phyloP scores from a whole-genome alignment of 1,139 yeast species.

The Lizanozyma gosingica region DNA sequence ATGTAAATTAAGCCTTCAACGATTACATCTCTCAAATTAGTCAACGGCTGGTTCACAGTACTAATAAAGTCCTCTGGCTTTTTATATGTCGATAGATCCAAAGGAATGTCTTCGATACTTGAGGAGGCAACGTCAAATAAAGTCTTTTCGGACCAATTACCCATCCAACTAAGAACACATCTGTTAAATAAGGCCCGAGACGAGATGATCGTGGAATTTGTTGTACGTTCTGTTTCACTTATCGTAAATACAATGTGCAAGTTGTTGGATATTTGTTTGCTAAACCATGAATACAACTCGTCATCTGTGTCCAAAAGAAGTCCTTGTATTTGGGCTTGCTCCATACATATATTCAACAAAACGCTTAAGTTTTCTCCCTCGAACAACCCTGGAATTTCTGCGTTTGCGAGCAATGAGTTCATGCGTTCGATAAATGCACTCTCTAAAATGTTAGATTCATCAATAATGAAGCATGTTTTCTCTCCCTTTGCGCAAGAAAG shows the following conservation, averaged over 20 bases:
- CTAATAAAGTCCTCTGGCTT: slow-evolving; percentile 19
- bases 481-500: slow-evolving; percentile 44
- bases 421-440: slow-evolving; percentile 81
- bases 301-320: slow-evolving; percentile 58
- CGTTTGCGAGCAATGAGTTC: slow-evolving; percentile 86
- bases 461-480: slow-evolving; percentile 63
- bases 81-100: slow-evolving; percentile 37
- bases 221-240: slow-evolving; percentile 40
- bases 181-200: slow-evolving; percentile 91
- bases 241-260: slow-evolving; percentile 80
- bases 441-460: slow-evolving; percentile 71
- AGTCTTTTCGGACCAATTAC: slow-evolving; percentile 60
- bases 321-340: slow-evolving; percentile 54
- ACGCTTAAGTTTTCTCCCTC: slow-evolving; percentile 60
- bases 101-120: slow-evolving; percentile 37
- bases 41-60: slow-evolving; percentile 8
- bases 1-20: slow-evolving; percentile 39
- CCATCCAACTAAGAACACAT: slow-evolving; percentile 88
- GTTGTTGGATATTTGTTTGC: slow-evolving; percentile 55
- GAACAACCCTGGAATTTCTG: slow-evolving; percentile 87
- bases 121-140: slow-evolving; percentile 42
- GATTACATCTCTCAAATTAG: slow-evolving; percentile 37
- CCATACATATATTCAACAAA: slow-evolving; percentile 49
- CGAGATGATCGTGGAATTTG: slow-evolving; percentile 38
- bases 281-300: slow-evolving; percentile 72